Percentiles rank a stretch among this genome's conserved stretches.
phyloP scores from a whole-genome alignment of 179 eudicot species.

The Beta macrorhiza region DNA sequence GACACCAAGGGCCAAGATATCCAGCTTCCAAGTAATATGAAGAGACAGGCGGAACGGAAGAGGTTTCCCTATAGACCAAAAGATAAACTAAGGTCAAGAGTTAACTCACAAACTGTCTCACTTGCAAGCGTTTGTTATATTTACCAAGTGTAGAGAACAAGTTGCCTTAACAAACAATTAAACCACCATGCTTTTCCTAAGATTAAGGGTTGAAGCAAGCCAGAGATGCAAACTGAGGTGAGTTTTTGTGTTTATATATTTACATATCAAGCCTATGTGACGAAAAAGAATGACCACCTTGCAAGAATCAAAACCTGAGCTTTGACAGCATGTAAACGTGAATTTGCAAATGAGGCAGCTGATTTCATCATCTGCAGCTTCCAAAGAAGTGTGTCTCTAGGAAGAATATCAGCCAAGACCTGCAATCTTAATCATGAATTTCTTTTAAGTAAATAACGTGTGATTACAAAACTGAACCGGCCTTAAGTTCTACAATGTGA shows the following conservation, averaged over 20 bases:
- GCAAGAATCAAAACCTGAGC: constrained; percentile 64
- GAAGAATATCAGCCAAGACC: constrained; percentile 55
- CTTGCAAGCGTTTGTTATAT: too few relatives aligned
- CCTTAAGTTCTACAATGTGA: background rate
- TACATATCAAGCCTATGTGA: background rate
- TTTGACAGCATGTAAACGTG: constrained; percentile 79
- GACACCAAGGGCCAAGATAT: background rate
- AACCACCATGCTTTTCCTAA: background rate
- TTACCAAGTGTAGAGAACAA: too few relatives aligned
- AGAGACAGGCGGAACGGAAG: background rate
- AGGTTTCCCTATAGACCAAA: background rate
- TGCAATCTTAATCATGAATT: constrained; percentile 40
- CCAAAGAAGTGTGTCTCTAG: constrained; percentile 67
- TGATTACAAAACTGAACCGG: constrained; percentile 1
- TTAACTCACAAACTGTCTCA: too few relatives aligned
- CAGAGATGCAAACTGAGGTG: background rate
- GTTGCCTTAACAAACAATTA: too few relatives aligned
- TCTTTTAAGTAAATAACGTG: background rate
- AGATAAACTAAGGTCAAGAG: background rate
- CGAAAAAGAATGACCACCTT: constrained; percentile 35
- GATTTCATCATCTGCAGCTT: constrained; percentile 66
- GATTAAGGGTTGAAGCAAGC: background rate
- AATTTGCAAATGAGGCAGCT: constrained; percentile 60
- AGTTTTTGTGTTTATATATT: background rate
- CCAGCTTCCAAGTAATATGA: background rate